phyloP scores from a whole-genome alignment of 2,329 filamentous ascomycete genomes.

The Pleurostoma richardsiae region DNA sequence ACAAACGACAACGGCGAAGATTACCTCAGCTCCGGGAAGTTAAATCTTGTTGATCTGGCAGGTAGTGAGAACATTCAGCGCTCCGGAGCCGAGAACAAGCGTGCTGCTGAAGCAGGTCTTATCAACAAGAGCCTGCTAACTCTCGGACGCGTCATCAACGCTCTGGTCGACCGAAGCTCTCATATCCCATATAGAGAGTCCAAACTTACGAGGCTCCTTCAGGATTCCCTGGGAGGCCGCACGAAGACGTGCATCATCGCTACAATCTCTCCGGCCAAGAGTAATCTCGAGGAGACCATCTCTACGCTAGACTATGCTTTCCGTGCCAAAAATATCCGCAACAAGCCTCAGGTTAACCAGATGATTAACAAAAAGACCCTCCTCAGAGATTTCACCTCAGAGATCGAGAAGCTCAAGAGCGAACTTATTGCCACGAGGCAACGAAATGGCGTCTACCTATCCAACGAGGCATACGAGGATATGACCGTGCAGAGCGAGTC shows the following conservation, averaged over 20 bases:
- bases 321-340: constrained; percentile 95
- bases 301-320: constrained; percentile 98
- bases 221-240: constrained; percentile 91
- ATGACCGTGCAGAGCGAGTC: constrained; percentile 91
- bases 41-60: constrained; percentile 94
- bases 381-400: constrained; percentile 80
- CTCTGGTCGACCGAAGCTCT: constrained; percentile 79
- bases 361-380: constrained; percentile 90
- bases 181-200: constrained; percentile 94
- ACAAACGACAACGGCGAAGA: constrained; percentile 81
- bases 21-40: constrained; percentile 82
- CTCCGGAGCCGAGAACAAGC: constrained; percentile 96
- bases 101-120: constrained; percentile 87
- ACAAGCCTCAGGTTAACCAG: constrained; percentile 94
- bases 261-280: constrained; percentile 89
- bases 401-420: constrained; percentile 92
- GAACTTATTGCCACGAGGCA: constrained; percentile 90
- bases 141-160: constrained; percentile 94
- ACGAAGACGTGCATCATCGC: constrained; percentile 99
- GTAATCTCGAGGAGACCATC: constrained; percentile 95
- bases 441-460: constrained; percentile 90
- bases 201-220: constrained; percentile 87
- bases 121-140: constrained; percentile 98
- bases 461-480: constrained; percentile 83
- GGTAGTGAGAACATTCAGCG: constrained; percentile 97